These are phyloP conservation scores for Borovskyia barvae DNA, from an alignment of 208 protist species.

Conservation along the genomic window DNA sequence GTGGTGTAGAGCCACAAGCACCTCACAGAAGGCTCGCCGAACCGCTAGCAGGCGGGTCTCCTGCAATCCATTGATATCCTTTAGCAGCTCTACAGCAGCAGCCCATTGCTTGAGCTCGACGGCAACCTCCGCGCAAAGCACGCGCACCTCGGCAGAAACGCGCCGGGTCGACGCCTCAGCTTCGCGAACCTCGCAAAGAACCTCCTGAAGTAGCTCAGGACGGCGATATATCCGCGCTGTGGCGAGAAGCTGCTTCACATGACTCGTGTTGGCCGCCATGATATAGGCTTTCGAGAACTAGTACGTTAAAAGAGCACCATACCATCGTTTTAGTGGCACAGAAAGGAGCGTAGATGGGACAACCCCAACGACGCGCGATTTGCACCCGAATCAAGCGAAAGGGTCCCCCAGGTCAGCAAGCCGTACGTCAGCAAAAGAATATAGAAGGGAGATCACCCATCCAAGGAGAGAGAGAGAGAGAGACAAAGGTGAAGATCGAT, in stretches of 20 bases:
- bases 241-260: constrained; percentile 28
- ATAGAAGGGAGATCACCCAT: too few species aligned
- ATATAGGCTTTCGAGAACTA: background rate
- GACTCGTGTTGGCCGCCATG: constrained; percentile 13
- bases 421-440: too few species aligned
- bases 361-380: too few species aligned
- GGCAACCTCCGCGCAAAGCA: constrained; percentile 73
- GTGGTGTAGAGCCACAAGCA: constrained; percentile 41
- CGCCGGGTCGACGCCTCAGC: constrained; percentile 6
- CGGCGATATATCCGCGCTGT: constrained; percentile 20
- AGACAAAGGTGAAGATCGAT: too few species aligned
- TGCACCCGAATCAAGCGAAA: too few species aligned
- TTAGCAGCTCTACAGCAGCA: constrained; percentile 42
- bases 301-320: constrained; percentile 1
- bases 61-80: constrained; percentile 11
- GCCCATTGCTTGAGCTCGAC: constrained; percentile 63
- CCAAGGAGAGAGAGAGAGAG: too few species aligned
- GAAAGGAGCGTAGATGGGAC: too few species aligned
- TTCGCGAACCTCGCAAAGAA: constrained; percentile 12
- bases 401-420: too few species aligned
- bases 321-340: too few species aligned
- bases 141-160: constrained; percentile 48
- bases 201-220: constrained; percentile 15
- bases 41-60: constrained; percentile 49
- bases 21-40: constrained; percentile 63